Evolutionary conservation across 345 rosid genomes (phyloP), one percentile per base, ranked within the genome.

Genomic region (Geranium brycei): DNA sequence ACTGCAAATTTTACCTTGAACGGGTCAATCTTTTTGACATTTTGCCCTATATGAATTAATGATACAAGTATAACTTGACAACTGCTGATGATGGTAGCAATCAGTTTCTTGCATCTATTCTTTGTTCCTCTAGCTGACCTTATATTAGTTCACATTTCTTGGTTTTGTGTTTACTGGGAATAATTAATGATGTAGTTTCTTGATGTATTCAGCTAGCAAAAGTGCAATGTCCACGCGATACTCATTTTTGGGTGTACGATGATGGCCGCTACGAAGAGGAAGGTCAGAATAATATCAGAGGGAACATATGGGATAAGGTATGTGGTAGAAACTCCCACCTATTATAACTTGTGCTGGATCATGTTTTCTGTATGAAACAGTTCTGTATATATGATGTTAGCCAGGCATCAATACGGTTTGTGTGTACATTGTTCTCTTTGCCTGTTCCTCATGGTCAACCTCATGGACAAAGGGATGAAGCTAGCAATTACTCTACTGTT

Each of bases 351-450:
- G 16, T 62, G 32, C 40, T 31, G 57, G 40, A 64, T 72, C 57
- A 1, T 69, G 19, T 51, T 53, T 66, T 51, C 59, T 62, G 30
- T 59, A 18, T 68, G 73, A 71, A 71, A 60, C 64, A 67, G 62
- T 38, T 66, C 64, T 57, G 68, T 76, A 57, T 58, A 58, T 30
- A 73, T 66, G 61, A 72, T 71, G 76, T 77, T 82, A 71, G 82
- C 61, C 86, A 93, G 99, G 97, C 97, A 70, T 83, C 92, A 63
- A 91, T 92, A 3, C 82, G 97, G 73, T 85, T 95, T 67, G 68
- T 88, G 59, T 84, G 88, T 84, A 70, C 88, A 58, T 64, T 95
- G 75, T 81, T 95, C 75, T 95, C 99, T 31, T 82, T 95, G 85
- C 99, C 97, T 5, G 86, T 95, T 61, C 97, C 73, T 58, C 85